Percentiles rank a stretch among this genome's conserved stretches.
Evolutionary conservation across 164 flowering plant genomes (phyloP).

Genomic region (Brasenia schreberi): DNA sequence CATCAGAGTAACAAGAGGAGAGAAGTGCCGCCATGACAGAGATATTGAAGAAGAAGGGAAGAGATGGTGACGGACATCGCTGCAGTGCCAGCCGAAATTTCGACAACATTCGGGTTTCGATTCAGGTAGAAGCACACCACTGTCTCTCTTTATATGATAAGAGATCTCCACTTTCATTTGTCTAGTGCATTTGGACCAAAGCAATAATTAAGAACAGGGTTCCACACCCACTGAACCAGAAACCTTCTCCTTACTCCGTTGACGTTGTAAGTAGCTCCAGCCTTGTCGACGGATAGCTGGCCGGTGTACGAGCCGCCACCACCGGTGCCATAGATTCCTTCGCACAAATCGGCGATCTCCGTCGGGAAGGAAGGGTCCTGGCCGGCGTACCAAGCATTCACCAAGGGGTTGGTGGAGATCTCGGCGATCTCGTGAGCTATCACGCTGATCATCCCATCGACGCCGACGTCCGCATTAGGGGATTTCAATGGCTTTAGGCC

Average conservation of each 20-base stretch:
- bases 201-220: constrained; percentile 57
- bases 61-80: too few relatives aligned
- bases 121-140: too few relatives aligned
- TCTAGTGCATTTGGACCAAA: constrained; percentile 96
- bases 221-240: constrained; percentile 96
- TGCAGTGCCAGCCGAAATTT: too few relatives aligned
- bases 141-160: too few relatives aligned
- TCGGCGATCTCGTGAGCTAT: constrained; percentile 91
- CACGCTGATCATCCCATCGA: constrained; percentile 80
- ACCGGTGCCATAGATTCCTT: constrained; percentile 76
- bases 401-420: constrained; percentile 79
- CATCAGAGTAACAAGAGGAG: constrained; percentile 17
- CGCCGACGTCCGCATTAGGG: constrained; percentile 78
- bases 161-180: constrained; percentile 13
- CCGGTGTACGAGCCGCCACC: constrained; percentile 91
- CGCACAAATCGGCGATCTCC: constrained; percentile 88
- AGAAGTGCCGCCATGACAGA: too few relatives aligned
- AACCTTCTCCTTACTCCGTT: constrained; percentile 62
- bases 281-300: constrained; percentile 36
- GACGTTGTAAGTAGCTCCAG: constrained; percentile 85
- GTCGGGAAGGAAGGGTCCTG: constrained; percentile 64
- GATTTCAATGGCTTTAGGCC: constrained; percentile 50
- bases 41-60: too few relatives aligned
- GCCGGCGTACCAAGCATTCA: constrained; percentile 96
- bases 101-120: too few relatives aligned